Conservation (phyloP, 2,329 filamentous ascomycete genomes). For the Tolypocladium tropicale region DNA sequence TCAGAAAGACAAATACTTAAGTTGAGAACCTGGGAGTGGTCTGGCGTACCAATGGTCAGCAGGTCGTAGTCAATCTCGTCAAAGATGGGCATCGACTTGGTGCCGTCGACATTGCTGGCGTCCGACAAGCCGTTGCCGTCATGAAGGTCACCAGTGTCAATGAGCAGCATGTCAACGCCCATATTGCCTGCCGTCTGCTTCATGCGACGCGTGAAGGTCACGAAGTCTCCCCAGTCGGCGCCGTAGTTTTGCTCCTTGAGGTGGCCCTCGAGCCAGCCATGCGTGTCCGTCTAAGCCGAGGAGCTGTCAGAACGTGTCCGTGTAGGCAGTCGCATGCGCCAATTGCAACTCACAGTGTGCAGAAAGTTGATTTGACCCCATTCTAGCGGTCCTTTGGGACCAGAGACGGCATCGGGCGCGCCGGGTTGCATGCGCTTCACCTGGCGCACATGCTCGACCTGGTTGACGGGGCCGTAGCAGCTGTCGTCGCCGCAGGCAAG, state of each 20-base stretch:
- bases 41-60: conserved; percentile 25
- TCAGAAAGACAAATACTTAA: not conserved
- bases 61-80: conserved; percentile 31
- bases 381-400: conserved; percentile 36
- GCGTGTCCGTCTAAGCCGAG: conserved; percentile 41
- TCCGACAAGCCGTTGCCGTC: conserved; percentile 55
- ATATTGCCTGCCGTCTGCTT: conserved; percentile 44
- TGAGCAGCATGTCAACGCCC: conserved; percentile 47
- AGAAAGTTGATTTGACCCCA: conserved; percentile 56
- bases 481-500: conserved; percentile 23
- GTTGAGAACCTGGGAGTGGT: not conserved
- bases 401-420: conserved; percentile 29
- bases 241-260: conserved; percentile 53
- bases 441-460: conserved; percentile 33
- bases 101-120: conserved; percentile 45
- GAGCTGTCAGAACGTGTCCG: not conserved
- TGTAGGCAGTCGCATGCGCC: not conserved
- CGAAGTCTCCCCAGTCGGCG: conserved; percentile 57
- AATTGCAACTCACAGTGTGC: conserved; percentile 33
- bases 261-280: conserved; percentile 51
- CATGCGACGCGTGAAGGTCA: conserved; percentile 49
- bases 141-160: conserved; percentile 57
- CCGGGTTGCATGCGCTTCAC: conserved; percentile 39
- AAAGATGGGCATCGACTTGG: conserved; percentile 37
- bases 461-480: conserved; percentile 31